Conservation (phyloP, 108 stramenopile species). For the Hondaea fermentalgiana region DNA sequence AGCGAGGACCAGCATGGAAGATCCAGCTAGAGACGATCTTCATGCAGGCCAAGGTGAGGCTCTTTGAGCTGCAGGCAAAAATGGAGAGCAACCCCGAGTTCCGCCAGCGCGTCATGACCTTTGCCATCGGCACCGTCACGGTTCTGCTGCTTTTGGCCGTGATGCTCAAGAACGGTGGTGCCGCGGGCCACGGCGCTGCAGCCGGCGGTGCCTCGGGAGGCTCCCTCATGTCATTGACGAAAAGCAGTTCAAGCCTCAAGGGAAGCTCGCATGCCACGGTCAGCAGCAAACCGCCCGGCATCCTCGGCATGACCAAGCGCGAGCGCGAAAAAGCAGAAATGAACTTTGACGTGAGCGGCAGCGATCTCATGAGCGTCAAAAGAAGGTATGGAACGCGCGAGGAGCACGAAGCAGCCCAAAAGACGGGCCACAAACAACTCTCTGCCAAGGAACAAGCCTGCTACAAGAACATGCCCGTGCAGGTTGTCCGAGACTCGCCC, state of each 20-base stretch:
- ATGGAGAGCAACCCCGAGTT: not conserved
- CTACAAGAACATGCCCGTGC: constrained; percentile 16
- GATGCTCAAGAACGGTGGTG: not conserved
- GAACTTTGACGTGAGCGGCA: not conserved
- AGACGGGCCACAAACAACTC: not conserved
- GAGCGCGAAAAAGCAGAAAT: not conserved
- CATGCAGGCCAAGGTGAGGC: not conserved
- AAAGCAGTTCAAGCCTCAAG: not conserved
- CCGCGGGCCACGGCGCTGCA: not conserved
- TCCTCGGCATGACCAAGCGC: not conserved
- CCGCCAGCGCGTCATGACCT: not conserved
- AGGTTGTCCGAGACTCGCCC: not conserved
- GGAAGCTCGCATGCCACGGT: not conserved
- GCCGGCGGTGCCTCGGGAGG: not conserved
- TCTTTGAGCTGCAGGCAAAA: not conserved
- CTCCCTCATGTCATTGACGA: not conserved
- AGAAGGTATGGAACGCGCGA: not conserved
- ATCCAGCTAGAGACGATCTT: not conserved
- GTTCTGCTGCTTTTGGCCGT: not conserved
- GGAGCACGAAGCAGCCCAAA: not conserved
- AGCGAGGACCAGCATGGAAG: constrained; percentile 14
- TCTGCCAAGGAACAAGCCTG: not conserved
- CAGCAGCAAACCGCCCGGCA: not conserved
- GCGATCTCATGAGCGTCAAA: not conserved
- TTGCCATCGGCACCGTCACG: not conserved